Base-by-base conservation (phyloP, 768 basidiomycete genomes). In the Lentinus tigrinus region DNA sequence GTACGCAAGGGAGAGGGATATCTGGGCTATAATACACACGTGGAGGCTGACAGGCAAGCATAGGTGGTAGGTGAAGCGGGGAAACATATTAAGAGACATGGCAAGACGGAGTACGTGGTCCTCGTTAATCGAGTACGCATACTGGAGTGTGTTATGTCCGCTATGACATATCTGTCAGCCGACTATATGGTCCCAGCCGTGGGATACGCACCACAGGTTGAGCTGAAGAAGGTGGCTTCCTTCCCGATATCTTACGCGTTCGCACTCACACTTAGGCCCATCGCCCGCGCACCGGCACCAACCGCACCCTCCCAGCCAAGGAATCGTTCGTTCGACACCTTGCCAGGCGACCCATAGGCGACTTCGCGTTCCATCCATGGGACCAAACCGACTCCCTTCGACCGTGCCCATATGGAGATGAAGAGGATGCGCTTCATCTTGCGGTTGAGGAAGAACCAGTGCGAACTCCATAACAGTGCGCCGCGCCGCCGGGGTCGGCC, bases 401-500 rank as follows among this genome's bases (percentile, higher is more conserved):
- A 87, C 43, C 89, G 83, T 7, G 95, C 93, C 93, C 94, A 97
- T 21, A 93, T 86, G 1, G 93, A 89, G 57, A 97, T 82, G 75
- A 96, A 98, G 54, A 98, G 74, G 66, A 98, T 85, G 21, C 95
- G 86, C 77, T 95, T 97, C 74, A 87, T 76, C 77, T 93, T 95
- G 67, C 89, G 83, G 78, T 95, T 96, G 67, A 93, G 78, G 77
- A 98, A 96, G 79, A 98, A 98, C 88, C 93, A 96, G 71, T 96
- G 93, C 11, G 92, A 93, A 34, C 92, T 95, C 95, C 95, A 98
- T 7, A 98, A 79, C 56, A 98, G 75, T 4, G 93, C 89, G 17
- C 93, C 92, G 19, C 84, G 81, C 61, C 86, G 69, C 27, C 74
- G 82, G 67, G 81, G 83, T 52, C 82, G 67, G 75, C 55, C 77